Base-by-base conservation (phyloP, 2,329 filamentous ascomycete species). In the Colletotrichum truncatum region DNA sequence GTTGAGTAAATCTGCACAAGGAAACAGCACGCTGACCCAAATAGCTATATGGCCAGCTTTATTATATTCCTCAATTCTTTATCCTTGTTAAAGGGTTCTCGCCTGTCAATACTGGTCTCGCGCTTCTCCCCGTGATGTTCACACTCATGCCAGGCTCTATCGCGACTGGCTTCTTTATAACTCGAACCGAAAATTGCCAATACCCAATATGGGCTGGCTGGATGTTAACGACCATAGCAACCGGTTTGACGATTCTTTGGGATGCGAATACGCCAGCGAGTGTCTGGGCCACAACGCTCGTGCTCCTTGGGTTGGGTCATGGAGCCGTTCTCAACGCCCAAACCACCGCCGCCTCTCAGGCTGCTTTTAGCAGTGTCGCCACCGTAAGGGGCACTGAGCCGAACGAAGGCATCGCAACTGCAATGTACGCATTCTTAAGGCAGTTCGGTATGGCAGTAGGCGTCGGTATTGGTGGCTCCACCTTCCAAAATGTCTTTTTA, bases 1-100 rank as follows among this genome's bases (percentile, higher is more conserved):
- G 6, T n/a, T 3, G 39, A 14, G 6, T 16, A 10, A 5, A 3
- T 2, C 23, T n/a, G n/a, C 11, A 4, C 14, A 7, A 8, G 6
- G 11, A 21, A n/a, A 32, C 11, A 18, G 7, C n/a, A 14, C 16
- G 23, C 43, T 58, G 26, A 58, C 10, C 21, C 7, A 8, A 6
- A n/a, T 9, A 58, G 55, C 58, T 67, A 26, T 67, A 63, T 10
- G 30, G 54, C 12, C 38, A 64, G 26, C 28, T 67, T 1, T 70
- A 67, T 21, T 69, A 66, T 39, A 21, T 69, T 11, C 55, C 70
- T 2, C 58, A 68, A 4, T 73, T 69, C 53, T 73, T 71, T 52
- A 55, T 67, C 26, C 56, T 66, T 6, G 66, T 73, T 14, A 67
- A 68, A 30, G 49, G 48, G 5, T 71, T 63, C 53, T 63, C 32